phyloP scores from a whole-genome alignment of 1,139 yeast genomes.

The Saccharomyces hybrid region DNA sequence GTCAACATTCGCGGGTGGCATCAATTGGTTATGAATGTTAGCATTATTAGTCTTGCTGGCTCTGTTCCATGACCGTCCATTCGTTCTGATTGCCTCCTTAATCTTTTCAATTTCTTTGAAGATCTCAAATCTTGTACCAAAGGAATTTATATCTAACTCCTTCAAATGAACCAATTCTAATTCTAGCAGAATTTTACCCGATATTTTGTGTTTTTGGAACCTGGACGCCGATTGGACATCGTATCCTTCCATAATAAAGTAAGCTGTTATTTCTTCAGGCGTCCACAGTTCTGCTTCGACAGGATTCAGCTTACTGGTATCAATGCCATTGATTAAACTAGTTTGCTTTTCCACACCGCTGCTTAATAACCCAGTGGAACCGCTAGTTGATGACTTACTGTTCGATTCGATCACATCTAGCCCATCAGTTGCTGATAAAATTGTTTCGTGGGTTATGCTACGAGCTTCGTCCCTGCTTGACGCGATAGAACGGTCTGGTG shows the following conservation, averaged over 20 bases:
- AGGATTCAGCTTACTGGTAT: constrained; percentile 5
- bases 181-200: constrained; percentile 78
- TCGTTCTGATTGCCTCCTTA: constrained; percentile 21
- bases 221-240: constrained; percentile 66
- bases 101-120: constrained; percentile 81
- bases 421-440: constrained; percentile 12
- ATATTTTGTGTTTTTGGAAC: constrained; percentile 80
- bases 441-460: constrained; percentile 12
- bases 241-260: constrained; percentile 67
- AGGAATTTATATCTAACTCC: constrained; percentile 84
- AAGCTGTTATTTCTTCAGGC: constrained; percentile 75
- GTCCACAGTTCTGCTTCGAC: constrained; percentile 58
- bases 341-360: not conserved
- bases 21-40: constrained; percentile 13
- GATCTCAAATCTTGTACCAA: constrained; percentile 92
- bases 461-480: not conserved
- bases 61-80: not conserved
- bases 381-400: constrained; percentile 4
- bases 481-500: not conserved
- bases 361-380: constrained; percentile 2
- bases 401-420: constrained; percentile 9
- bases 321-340: constrained; percentile 2
- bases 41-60: not conserved
- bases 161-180: constrained; percentile 79
- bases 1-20: constrained; percentile 32